phyloP scores from a whole-genome alignment of 257 asterid genomes.

The Petunia secreta region DNA sequence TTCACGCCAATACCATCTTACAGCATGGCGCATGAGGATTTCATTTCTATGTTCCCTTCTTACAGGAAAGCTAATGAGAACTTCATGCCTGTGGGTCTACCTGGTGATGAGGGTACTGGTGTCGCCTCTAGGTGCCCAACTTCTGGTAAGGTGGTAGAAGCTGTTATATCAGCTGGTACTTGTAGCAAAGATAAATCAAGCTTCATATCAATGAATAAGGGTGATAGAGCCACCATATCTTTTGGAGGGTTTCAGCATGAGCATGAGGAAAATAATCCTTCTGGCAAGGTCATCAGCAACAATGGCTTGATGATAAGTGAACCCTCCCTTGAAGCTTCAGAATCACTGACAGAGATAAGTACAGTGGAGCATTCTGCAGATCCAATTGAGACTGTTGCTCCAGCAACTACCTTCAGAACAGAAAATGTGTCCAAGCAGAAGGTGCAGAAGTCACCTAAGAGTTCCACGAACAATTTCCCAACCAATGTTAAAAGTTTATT shows the following conservation, averaged over 20 bases:
- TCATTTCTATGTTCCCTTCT: constrained; percentile 42
- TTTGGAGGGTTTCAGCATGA: constrained; percentile 38
- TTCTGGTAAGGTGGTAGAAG: constrained; percentile 41
- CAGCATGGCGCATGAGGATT: constrained; percentile 43
- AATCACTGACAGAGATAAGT: constrained; percentile 35
- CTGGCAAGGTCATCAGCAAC: constrained; percentile 45
- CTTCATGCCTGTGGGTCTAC: constrained; percentile 35
- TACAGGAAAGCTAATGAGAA: constrained; percentile 41
- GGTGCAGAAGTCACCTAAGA: constrained; percentile 50
- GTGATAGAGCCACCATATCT: constrained; percentile 53
- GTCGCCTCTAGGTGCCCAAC: constrained; percentile 24
- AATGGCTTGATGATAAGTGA: constrained; percentile 45
- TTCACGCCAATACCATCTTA: constrained; percentile 40
- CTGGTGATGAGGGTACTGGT: constrained; percentile 39
- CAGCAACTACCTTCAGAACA: constrained; percentile 31
- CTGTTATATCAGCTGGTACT: constrained; percentile 36
- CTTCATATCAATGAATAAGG: constrained; percentile 44
- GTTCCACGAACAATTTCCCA: constrained; percentile 59
- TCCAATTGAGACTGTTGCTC: constrained; percentile 35
- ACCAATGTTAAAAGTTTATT: constrained; percentile 71
- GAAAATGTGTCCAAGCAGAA: constrained; percentile 40
- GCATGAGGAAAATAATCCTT: constrained; percentile 42
- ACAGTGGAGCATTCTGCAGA: constrained; percentile 35
- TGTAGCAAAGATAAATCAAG: constrained; percentile 46
- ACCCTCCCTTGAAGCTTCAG: constrained; percentile 45